Evolutionary conservation across 139 green algal genomes (phyloP), one percentile per base, ranked within the genome.

Genomic region (Closterium sp.): DNA sequence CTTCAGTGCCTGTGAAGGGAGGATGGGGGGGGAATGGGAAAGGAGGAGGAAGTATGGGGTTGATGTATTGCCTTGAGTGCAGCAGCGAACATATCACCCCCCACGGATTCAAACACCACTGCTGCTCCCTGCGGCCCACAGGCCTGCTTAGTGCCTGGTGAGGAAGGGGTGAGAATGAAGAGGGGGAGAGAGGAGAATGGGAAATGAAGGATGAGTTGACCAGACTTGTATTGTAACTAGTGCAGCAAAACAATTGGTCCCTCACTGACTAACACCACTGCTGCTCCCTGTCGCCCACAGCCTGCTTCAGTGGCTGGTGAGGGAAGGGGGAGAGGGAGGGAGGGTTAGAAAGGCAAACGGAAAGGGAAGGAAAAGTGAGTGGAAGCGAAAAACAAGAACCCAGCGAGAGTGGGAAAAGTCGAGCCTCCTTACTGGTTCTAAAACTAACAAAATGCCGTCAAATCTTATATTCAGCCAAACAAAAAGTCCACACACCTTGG

Each of bases 241-340:
- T 62, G 28, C 9, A 2, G 93, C 87, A 90, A 99, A 98, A 96
- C 98, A 97, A 3, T 96, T 89, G 32, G 7, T 96, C 97, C 4
- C 97, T 91, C 42, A 98, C 97, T 17, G 89, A 93, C 91, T 98
- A 97, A 97, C 34, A 97, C 94, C 42, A 98, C 45, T 88, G 97
- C 94, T 1, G 98, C 70, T 21, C 97, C 97, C 21, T 95, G 91
- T 10, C 93, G 95, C 10, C 50, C 6, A 79, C 91, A 97, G 96
- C 97, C 9, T 31, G 45, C 91, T 95, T 96, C 84, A 98, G 90
- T 31, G 97, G 96, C 45, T 94, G 90, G 19, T 73, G 50, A 0
- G 50, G 17, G 10, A 73, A 22, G 50, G 17, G 50, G 13, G 50
- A 22, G 2, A 22, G 13, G 50, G 50, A 73, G 50, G 17, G 9